A percentile compares a stretch with the other conserved stretches of the same genome.
These are phyloP conservation scores for Mortierella sp. DNA, from an alignment of 371 early-diverging fungal genomes.

Conservation along the genomic window DNA sequence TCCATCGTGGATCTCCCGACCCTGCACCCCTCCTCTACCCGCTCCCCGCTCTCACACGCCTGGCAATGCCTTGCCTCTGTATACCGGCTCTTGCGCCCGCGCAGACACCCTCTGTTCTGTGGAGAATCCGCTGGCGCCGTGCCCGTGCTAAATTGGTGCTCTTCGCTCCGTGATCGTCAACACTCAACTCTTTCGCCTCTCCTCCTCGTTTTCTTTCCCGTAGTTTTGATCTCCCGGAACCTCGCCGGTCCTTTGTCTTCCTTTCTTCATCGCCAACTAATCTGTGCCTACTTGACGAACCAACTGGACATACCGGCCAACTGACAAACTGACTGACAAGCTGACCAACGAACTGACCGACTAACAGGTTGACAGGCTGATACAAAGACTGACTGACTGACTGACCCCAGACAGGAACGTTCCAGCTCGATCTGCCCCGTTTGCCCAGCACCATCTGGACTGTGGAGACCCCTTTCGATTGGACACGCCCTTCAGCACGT, in stretches of 20 bases:
- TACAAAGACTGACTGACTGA: not conserved
- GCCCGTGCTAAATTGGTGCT: not conserved
- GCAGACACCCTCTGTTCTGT: not conserved
- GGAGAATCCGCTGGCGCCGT: not conserved
- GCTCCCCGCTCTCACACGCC: not conserved
- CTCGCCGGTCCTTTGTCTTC: too few species aligned
- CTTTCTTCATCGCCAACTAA: too few species aligned
- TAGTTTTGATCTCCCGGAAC: too few species aligned
- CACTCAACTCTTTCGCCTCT: too few species aligned
- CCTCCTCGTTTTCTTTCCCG: too few species aligned
- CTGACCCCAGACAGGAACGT: not conserved
- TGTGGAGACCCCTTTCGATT: not conserved
- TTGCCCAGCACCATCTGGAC: constrained; percentile 5
- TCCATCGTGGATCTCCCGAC: not conserved
- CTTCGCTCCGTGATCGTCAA: too few species aligned
- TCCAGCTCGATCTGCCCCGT: too few species aligned
- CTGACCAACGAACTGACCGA: not conserved
- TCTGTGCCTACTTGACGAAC: not conserved
- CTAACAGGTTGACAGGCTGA: too few species aligned
- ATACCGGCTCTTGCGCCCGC: constrained; percentile 6
- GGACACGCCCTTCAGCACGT: not conserved
- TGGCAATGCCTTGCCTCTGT: not conserved
- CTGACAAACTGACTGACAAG: not conserved
- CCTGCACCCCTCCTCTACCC: not conserved
- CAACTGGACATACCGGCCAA: not conserved